These are phyloP conservation scores for Penicillium maclennaniae DNA, from an alignment of 495 filamentous ascomycete species.

Conservation along the genomic window DNA sequence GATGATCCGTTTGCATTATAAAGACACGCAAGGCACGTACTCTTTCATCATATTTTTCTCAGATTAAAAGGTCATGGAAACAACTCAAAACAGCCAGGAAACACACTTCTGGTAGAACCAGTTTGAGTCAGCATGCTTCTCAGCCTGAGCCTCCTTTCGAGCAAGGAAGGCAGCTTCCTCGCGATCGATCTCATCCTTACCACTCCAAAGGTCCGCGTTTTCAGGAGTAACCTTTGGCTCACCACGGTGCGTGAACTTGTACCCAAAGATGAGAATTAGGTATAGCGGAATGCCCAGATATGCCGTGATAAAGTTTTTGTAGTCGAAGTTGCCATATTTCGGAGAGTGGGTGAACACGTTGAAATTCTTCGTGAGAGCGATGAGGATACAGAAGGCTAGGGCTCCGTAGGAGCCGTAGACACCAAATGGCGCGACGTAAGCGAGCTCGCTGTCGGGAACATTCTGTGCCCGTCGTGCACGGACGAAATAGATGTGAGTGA, in stretches of 20 bases:
- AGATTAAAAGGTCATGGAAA: not conserved
- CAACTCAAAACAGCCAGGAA: constrained; percentile 65
- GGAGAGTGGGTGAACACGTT: constrained; percentile 57
- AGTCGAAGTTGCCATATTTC: constrained; percentile 56
- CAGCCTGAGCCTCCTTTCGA: constrained; percentile 43
- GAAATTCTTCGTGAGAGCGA: constrained; percentile 76
- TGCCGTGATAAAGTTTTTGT: constrained; percentile 74
- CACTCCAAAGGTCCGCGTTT: constrained; percentile 64
- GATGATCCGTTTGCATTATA: constrained; percentile 57
- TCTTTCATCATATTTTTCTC: not conserved
- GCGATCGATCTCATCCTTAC: constrained; percentile 69
- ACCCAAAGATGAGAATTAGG: constrained; percentile 64
- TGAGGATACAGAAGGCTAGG: constrained; percentile 63
- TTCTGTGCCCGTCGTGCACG: constrained; percentile 68
- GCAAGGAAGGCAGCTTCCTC: constrained; percentile 70
- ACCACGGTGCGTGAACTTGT: constrained; percentile 56
- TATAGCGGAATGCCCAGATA: constrained; percentile 82
- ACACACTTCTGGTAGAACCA: constrained; percentile 63
- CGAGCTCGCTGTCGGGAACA: constrained; percentile 59
- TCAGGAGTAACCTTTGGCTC: constrained; percentile 49
- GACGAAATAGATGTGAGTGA: constrained; percentile 79
- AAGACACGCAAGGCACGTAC: not conserved
- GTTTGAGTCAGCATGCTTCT: constrained; percentile 30
- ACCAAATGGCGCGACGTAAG: constrained; percentile 72
- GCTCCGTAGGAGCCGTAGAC: constrained; percentile 62